A percentile compares a stretch with the other conserved stretches of the same genome.
phyloP scores from a whole-genome alignment of 73 alveolate genomes.

The Blepharisma japonicum region DNA sequence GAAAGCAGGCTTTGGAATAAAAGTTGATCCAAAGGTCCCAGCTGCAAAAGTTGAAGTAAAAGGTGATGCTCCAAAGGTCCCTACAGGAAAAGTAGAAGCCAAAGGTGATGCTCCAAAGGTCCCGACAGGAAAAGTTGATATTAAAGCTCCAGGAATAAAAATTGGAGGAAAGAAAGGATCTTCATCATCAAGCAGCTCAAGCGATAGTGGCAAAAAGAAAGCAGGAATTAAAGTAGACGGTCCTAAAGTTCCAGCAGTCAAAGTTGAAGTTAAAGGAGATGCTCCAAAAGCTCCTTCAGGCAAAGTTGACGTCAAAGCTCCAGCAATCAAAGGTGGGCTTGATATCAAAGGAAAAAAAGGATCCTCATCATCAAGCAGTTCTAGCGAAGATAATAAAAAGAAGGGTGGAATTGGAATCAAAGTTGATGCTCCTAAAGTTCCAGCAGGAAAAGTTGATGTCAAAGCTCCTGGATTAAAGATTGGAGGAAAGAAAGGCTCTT shows the following conservation, averaged over 20 bases:
- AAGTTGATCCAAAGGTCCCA: not conserved
- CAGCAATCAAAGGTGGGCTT: not conserved
- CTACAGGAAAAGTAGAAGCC: not conserved
- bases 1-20: not conserved
- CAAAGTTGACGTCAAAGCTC: slow-evolving; percentile 22
- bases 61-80: not conserved
- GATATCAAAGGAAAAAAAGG: not conserved
- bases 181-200: not conserved
- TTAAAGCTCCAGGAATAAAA: not conserved
- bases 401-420: not conserved
- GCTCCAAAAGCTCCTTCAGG: slow-evolving; percentile 20
- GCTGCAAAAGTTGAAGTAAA: not conserved
- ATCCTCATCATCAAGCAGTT: not conserved
- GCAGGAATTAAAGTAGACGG: not conserved
- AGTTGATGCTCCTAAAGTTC: not conserved
- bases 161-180: not conserved
- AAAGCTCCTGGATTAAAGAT: not conserved
- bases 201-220: not conserved
- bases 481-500: not conserved
- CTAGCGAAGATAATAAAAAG: not conserved
- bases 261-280: slow-evolving; percentile 7
- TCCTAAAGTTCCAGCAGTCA: slow-evolving; percentile 1
- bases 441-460: slow-evolving; percentile 2
- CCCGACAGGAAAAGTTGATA: slow-evolving; percentile 1
- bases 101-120: not conserved